phyloP scores from a whole-genome alignment of 2,329 filamentous ascomycete species.

The Arthrinium puccinioides region DNA sequence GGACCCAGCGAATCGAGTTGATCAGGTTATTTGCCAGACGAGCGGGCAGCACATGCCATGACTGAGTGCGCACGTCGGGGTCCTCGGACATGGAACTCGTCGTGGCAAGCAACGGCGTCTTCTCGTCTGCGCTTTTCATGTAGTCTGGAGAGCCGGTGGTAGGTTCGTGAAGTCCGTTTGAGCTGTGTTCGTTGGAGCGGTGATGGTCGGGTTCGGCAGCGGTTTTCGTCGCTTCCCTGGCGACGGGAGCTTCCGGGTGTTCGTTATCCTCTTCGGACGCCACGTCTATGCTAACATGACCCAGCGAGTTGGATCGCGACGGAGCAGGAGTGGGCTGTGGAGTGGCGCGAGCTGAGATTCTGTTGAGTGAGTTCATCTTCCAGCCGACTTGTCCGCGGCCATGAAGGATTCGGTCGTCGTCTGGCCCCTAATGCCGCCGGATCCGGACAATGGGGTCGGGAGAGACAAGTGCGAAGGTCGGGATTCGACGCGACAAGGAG shows the following conservation, averaged over 20 bases:
- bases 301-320: slow-evolving; percentile 55
- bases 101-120: slow-evolving; percentile 56
- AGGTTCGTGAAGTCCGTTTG: slow-evolving; percentile 25
- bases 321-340: slow-evolving; percentile 48
- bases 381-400: slow-evolving; percentile 24
- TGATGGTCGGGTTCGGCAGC: slow-evolving; percentile 28
- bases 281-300: slow-evolving; percentile 41
- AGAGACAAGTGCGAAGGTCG: too few species aligned
- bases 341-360: slow-evolving; percentile 78
- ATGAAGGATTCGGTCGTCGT: too few species aligned
- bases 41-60: slow-evolving; percentile 55
- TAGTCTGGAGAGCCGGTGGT: too few species aligned
- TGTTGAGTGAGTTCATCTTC: slow-evolving; percentile 96
- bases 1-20: slow-evolving; percentile 68
- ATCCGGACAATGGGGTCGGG: too few species aligned
- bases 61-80: slow-evolving; percentile 28
- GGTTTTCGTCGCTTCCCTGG: slow-evolving; percentile 13
- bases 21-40: slow-evolving; percentile 66
- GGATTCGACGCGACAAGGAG: too few species aligned
- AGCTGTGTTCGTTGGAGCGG: slow-evolving; percentile 23
- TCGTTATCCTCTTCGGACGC: slow-evolving; percentile 25
- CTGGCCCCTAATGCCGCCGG: too few species aligned
- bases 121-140: slow-evolving; percentile 45
- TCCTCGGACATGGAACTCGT: slow-evolving; percentile 19
- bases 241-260: slow-evolving; percentile 24